Conservation (phyloP, 768 basidiomycete genomes). For the Tylopilus subfusipes region DNA sequence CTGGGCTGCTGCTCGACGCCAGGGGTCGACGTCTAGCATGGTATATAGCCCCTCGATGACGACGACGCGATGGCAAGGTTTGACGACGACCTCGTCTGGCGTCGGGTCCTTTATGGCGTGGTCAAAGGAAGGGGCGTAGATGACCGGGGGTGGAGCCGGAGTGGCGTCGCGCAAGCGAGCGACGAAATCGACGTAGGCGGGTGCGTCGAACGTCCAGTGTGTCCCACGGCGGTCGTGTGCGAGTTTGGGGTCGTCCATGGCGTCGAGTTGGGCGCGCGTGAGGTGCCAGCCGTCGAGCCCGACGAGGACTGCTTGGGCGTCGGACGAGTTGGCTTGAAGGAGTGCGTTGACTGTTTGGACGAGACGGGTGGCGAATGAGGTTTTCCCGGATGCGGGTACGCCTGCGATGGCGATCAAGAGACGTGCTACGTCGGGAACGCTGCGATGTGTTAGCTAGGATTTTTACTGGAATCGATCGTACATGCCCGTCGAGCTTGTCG, state of each 20-base stretch:
- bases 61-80: constrained; percentile 67
- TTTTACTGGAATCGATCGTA: background rate
- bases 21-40: constrained; percentile 66
- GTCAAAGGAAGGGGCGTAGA: constrained; percentile 79
- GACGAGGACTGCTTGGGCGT: constrained; percentile 54
- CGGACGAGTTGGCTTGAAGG: constrained; percentile 17
- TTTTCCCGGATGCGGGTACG: constrained; percentile 88
- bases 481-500: constrained; percentile 39
- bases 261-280: constrained; percentile 71
- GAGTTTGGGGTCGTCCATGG: constrained; percentile 67
- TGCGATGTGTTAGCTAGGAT: background rate
- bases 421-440: constrained; percentile 32
- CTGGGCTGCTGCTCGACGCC: constrained; percentile 58
- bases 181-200: constrained; percentile 67
- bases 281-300: constrained; percentile 93
- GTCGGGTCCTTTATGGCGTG: constrained; percentile 86
- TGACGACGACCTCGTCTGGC: constrained; percentile 53
- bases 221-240: constrained; percentile 79
- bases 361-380: constrained; percentile 63
- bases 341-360: constrained; percentile 49
- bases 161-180: constrained; percentile 47
- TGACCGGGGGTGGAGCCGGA: constrained; percentile 15
- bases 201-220: constrained; percentile 88
- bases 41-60: constrained; percentile 88
- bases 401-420: constrained; percentile 73